Evolutionary conservation across 2,329 filamentous ascomycete genomes (phyloP).

Genomic region (Cladosporium velox): DNA sequence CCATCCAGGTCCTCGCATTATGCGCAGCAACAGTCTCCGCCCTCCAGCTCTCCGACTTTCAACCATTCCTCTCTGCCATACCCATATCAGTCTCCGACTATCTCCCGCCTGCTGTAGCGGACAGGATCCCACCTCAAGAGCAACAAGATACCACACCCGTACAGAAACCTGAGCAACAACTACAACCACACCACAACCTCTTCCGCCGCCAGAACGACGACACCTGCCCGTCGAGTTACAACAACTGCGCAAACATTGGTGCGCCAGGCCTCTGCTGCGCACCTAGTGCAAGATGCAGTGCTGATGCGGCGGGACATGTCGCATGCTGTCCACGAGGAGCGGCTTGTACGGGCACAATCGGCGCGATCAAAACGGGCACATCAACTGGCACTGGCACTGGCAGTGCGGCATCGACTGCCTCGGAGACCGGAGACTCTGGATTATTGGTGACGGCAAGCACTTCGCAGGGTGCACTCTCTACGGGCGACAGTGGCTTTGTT

Average conservation of each 20-base stretch:
- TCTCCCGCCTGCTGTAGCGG: slow-evolving; percentile 27
- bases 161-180: not conserved
- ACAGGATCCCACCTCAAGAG: slow-evolving; percentile 10
- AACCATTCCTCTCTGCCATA: slow-evolving; percentile 36
- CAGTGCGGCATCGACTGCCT: slow-evolving; percentile 23
- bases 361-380: slow-evolving; percentile 24
- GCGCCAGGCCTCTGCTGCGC: slow-evolving; percentile 59
- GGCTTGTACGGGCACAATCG: slow-evolving; percentile 59
- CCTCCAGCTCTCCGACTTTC: slow-evolving; percentile 31
- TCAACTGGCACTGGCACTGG: slow-evolving; percentile 34
- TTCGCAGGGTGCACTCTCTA: slow-evolving; percentile 21
- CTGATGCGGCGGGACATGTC: slow-evolving; percentile 58
- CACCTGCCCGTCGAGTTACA: slow-evolving; percentile 55
- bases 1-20: slow-evolving; percentile 2
- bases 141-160: not conserved
- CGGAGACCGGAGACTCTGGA: slow-evolving; percentile 22
- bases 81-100: slow-evolving; percentile 30
- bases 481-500: slow-evolving; percentile 33
- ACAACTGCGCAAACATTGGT: slow-evolving; percentile 54
- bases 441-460: slow-evolving; percentile 29
- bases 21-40: slow-evolving; percentile 24
- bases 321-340: slow-evolving; percentile 63
- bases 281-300: slow-evolving; percentile 55
- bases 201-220: slow-evolving; percentile 28
- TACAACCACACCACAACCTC: slow-evolving; percentile 4